Percentiles rank a stretch among this genome's conserved stretches.
Evolutionary conservation across 2,329 filamentous ascomycete genomes (phyloP).

Genomic region (Penicillium sp.): DNA sequence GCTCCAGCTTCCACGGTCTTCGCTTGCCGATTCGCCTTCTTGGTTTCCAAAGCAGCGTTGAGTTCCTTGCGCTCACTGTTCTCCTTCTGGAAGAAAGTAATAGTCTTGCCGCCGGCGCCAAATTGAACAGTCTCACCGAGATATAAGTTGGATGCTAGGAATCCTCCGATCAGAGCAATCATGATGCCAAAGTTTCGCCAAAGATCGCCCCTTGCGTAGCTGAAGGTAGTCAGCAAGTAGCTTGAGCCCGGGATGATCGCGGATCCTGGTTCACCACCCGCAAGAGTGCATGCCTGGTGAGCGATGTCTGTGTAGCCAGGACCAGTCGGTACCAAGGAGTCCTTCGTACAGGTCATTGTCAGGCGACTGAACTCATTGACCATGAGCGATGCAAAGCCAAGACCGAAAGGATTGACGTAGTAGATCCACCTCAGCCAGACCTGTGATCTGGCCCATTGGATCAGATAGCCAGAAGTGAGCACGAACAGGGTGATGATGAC

Average conservation of each 20-base stretch:
- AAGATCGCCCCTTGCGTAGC: constrained; percentile 65
- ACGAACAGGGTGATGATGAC: constrained; percentile 80
- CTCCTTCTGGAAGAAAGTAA: constrained; percentile 46
- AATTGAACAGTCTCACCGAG: constrained; percentile 44
- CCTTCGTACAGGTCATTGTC: constrained; percentile 66
- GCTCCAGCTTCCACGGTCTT: constrained; percentile 41
- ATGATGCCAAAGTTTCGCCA: constrained; percentile 63
- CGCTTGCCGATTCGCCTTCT: constrained; percentile 37
- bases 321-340: constrained; percentile 71
- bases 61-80: constrained; percentile 40
- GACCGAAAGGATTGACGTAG: constrained; percentile 72
- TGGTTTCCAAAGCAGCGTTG: constrained; percentile 43
- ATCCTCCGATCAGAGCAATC: constrained; percentile 37
- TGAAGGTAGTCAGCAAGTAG: constrained; percentile 70
- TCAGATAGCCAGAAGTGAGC: constrained; percentile 78
- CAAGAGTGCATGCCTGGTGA: constrained; percentile 78
- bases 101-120: constrained; percentile 43
- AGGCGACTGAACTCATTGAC: constrained; percentile 78
- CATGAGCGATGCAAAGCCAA: constrained; percentile 78
- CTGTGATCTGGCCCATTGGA: constrained; percentile 74
- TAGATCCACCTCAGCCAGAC: constrained; percentile 80
- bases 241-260: constrained; percentile 63
- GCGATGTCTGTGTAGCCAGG: constrained; percentile 69
- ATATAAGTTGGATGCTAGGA: constrained; percentile 40
- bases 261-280: constrained; percentile 69